Base-by-base conservation (phyloP, 768 basidiomycete species). In the Dendrothele bispora region DNA sequence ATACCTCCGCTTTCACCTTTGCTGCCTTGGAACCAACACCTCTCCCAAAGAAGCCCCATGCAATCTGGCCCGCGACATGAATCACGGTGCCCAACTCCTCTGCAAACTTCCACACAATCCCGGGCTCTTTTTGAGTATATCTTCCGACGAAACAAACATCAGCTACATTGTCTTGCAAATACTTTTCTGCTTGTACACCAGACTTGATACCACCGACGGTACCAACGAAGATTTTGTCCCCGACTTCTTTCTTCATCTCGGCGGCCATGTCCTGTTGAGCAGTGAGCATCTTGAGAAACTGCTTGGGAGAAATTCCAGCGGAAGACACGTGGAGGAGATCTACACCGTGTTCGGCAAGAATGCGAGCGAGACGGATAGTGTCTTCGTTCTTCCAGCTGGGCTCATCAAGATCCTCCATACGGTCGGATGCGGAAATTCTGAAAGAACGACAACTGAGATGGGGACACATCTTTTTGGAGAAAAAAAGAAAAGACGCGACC, bases 301-400 rank as follows among this genome's bases (percentile, higher is more conserved):
- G 78, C 35, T 58, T 55, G 1, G 71, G 59, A 46, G 73, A 67
- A 40, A 74, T 78, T 1, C 88, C 91, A 3, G 82, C 88, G 0
- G 75, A 73, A 4, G 83, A 85, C 29, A 88, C 77, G 54, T 92
- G 89, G 36, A 92, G 64, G 28, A 92, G 68, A 62, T 91, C 91
- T 40, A 91, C 77, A 7, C 88, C 88, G 36, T 81, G 74, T 8
- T 78, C 73, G n/a, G 71, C 71, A 10, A 91, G 73, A 50, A 83
- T 74, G n/a, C 70, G 66, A 2, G 83, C 78, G 20, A 91, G 68
- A 25, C 73, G 67, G 22, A 78, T 78, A 2, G 83, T 87, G 58
- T 91, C 89, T 59, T 85, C 81, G 1, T 77, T 51, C 17, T 76
- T 75, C 88, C 90, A 89, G 5, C 79, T 79, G 10, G 76, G 74